These are phyloP conservation scores for Exidia glandulosa DNA, from an alignment of 768 basidiomycete genomes.

Conservation along the genomic window DNA sequence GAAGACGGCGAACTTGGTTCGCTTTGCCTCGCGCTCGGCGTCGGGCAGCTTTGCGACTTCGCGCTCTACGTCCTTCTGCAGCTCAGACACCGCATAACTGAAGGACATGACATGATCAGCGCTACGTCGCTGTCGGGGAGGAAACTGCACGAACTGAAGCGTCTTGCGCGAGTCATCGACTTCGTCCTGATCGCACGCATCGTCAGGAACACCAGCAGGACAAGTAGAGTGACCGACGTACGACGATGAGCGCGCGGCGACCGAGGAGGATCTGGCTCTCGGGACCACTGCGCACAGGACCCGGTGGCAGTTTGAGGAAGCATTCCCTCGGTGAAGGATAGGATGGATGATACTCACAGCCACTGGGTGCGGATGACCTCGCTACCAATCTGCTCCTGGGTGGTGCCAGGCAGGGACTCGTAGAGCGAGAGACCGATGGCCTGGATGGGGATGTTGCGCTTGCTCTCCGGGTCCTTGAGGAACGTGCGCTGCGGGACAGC, in stretches of 20 bases:
- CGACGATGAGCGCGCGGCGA: slow-evolving; percentile 70
- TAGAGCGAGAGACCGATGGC: slow-evolving; percentile 96
- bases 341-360: slow-evolving; percentile 47
- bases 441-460: slow-evolving; percentile 81
- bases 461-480: slow-evolving; percentile 55
- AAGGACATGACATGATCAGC: background rate
- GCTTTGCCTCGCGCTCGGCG: slow-evolving; percentile 57
- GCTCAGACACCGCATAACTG: slow-evolving; percentile 85
- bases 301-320: background rate
- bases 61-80: slow-evolving; percentile 76
- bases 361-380: slow-evolving; percentile 95
- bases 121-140: background rate
- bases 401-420: slow-evolving; percentile 71
- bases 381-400: slow-evolving; percentile 60
- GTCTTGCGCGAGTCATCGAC: slow-evolving; percentile 86
- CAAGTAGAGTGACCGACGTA: slow-evolving; percentile 25
- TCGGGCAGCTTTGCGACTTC: slow-evolving; percentile 58
- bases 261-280: slow-evolving; percentile 69
- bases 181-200: slow-evolving; percentile 48
- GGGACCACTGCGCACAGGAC: slow-evolving; percentile 36
- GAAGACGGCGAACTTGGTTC: slow-evolving; percentile 83
- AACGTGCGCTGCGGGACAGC: slow-evolving; percentile 57
- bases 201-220: slow-evolving; percentile 1
- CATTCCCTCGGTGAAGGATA: slow-evolving; percentile 1
- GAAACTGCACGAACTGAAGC: slow-evolving; percentile 48